Conservation (phyloP, 2,329 filamentous ascomycete genomes). For the Ophioceras dolichostomum region DNA sequence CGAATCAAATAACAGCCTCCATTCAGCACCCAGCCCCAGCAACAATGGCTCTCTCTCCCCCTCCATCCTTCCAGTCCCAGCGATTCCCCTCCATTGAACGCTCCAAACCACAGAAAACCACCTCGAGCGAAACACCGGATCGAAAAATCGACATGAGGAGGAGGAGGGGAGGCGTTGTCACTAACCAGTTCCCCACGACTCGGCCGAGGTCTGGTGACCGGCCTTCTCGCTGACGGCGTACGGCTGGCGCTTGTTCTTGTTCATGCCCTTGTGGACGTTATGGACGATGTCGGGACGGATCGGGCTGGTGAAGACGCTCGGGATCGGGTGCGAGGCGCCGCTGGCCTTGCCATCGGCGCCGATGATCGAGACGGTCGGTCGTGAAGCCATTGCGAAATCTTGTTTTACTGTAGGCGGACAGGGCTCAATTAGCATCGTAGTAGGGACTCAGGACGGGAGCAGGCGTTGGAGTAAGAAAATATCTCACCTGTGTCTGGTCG, state of each 20-base stretch:
- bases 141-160: too few species aligned
- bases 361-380: constrained; percentile 96
- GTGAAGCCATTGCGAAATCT: constrained; percentile 61
- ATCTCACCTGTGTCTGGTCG: constrained; percentile 1
- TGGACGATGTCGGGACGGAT: constrained; percentile 99
- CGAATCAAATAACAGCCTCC: background rate
- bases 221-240: constrained; percentile 99
- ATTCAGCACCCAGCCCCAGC: background rate
- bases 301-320: constrained; percentile 91
- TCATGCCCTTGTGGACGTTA: constrained; percentile 97
- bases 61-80: too few species aligned
- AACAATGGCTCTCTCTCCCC: background rate
- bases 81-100: too few species aligned
- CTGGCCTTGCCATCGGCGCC: constrained; percentile 89
- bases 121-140: too few species aligned
- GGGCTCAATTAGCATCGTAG: background rate
- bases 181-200: constrained; percentile 99
- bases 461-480: background rate
- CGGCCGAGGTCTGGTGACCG: constrained; percentile 98
- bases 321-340: constrained; percentile 81
- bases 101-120: too few species aligned
- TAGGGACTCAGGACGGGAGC: too few species aligned
- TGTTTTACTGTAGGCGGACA: too few species aligned
- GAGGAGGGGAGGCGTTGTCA: too few species aligned
- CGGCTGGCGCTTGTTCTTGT: constrained; percentile 99